Conservation (phyloP, 2,329 filamentous ascomycete genomes). For the Arthrobotrys entomopaga region DNA sequence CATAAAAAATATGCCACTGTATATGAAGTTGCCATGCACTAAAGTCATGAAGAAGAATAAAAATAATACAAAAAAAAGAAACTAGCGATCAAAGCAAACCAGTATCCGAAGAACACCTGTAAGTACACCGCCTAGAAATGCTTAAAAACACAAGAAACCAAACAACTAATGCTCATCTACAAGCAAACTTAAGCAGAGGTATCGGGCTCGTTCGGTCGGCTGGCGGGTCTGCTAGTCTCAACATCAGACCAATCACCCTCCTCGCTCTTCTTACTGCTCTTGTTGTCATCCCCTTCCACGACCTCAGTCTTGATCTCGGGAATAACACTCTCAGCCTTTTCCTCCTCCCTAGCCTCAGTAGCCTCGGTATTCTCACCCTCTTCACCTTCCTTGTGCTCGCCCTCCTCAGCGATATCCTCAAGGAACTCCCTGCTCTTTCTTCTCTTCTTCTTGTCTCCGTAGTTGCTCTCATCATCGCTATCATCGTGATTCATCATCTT, state of each 20-base stretch:
- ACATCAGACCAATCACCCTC: slow-evolving; percentile 55
- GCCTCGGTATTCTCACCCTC: slow-evolving; percentile 29
- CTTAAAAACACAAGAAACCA: not conserved
- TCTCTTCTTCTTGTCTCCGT: slow-evolving; percentile 28
- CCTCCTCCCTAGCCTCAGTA: not conserved
- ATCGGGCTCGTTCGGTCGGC: slow-evolving; percentile 36
- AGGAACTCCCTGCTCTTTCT: slow-evolving; percentile 48
- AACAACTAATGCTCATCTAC: not conserved
- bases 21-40: no score
- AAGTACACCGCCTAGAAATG: slow-evolving; percentile 1
- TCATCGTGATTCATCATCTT: slow-evolving; percentile 40
- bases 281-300: slow-evolving; percentile 45
- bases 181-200: slow-evolving; percentile 24
- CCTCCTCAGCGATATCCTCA: slow-evolving; percentile 50
- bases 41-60: no score
- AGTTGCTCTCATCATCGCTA: slow-evolving; percentile 55
- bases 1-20: no score
- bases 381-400: slow-evolving; percentile 47
- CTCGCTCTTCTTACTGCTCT: slow-evolving; percentile 56
- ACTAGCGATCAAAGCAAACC: not conserved
- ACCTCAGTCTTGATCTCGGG: slow-evolving; percentile 36
- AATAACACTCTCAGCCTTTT: not conserved
- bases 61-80: not conserved
- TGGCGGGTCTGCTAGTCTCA: slow-evolving; percentile 54
- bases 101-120: not conserved